These are phyloP conservation scores for Berberis thunbergii DNA, from an alignment of 164 flowering plant species.

Conservation along the genomic window DNA sequence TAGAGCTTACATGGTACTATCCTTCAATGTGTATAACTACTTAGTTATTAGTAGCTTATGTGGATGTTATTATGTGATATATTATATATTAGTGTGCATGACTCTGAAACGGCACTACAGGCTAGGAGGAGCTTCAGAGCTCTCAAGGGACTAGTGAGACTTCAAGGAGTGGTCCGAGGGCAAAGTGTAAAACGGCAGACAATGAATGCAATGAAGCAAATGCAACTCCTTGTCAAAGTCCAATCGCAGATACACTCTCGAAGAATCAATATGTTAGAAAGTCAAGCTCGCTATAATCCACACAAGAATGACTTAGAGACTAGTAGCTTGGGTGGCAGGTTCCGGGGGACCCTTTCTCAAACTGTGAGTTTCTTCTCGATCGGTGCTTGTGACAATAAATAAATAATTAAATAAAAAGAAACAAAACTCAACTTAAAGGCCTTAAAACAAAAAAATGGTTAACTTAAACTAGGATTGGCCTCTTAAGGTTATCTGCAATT, in stretches of 20 bases:
- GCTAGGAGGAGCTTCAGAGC: constrained; percentile 89
- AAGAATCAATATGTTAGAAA: constrained; percentile 79
- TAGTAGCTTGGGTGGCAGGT: constrained; percentile 48
- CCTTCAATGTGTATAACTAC: too few relatives aligned
- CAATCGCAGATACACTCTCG: constrained; percentile 83
- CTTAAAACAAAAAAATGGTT: too few relatives aligned
- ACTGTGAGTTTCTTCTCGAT: constrained; percentile 22
- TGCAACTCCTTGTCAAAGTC: constrained; percentile 80
- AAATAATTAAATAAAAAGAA: too few relatives aligned
- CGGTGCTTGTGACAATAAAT: too few relatives aligned
- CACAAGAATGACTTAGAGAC: constrained; percentile 43
- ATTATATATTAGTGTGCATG: background rate
- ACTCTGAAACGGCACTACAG: constrained; percentile 21
- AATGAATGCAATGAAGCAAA: constrained; percentile 73
- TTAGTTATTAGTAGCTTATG: background rate
- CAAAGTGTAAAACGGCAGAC: constrained; percentile 85
- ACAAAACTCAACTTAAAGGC: too few relatives aligned
- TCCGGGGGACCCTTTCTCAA: constrained; percentile 11
- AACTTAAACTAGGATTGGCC: too few relatives aligned
- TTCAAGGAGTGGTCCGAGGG: constrained; percentile 84
- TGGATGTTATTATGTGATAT: background rate
- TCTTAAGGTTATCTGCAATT: too few relatives aligned
- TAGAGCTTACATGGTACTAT: constrained; percentile 70
- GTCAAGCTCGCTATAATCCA: constrained; percentile 44
- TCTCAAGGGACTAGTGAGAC: constrained; percentile 83